phyloP scores from a whole-genome alignment of 192 early-diverging fungal genomes.

The Piromyces sp. region DNA sequence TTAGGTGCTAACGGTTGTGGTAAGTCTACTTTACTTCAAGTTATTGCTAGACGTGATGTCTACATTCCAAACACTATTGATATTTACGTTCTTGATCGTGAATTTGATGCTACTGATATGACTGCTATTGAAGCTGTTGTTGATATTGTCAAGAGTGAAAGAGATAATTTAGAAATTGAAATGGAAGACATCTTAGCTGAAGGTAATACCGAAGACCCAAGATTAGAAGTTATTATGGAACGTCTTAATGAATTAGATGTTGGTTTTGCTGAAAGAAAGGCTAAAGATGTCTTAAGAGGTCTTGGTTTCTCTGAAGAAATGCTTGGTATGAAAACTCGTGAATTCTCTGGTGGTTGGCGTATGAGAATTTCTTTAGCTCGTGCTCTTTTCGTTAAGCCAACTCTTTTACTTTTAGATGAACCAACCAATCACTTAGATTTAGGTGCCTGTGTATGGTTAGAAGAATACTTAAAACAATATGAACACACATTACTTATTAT shows the following conservation, averaged over 20 bases:
- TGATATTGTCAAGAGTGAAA: constrained; percentile 59
- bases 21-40: constrained; percentile 86
- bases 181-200: constrained; percentile 77
- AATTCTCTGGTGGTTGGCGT: constrained; percentile 41
- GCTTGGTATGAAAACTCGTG: constrained; percentile 1
- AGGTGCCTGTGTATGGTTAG: constrained; percentile 55
- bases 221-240: constrained; percentile 8
- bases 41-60: constrained; percentile 80
- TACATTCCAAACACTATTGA: constrained; percentile 93
- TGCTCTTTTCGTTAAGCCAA: constrained; percentile 50
- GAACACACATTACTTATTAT: constrained; percentile 53
- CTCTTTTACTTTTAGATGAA: constrained; percentile 82
- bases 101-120: constrained; percentile 84
- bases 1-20: constrained; percentile 89
- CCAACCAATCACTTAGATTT: constrained; percentile 82
- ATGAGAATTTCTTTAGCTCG: constrained; percentile 44
- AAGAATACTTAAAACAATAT: constrained; percentile 49
- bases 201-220: constrained; percentile 22
- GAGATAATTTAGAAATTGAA: constrained; percentile 61
- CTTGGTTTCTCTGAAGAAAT: constrained; percentile 26
- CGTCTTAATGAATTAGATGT: constrained; percentile 9
- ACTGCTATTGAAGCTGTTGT: constrained; percentile 85
- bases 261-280: constrained; percentile 8
- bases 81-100: constrained; percentile 87
- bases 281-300: constrained; percentile 11